Conservation (phyloP, 2,329 filamentous ascomycete genomes). For the Aspergillus nomiae region DNA sequence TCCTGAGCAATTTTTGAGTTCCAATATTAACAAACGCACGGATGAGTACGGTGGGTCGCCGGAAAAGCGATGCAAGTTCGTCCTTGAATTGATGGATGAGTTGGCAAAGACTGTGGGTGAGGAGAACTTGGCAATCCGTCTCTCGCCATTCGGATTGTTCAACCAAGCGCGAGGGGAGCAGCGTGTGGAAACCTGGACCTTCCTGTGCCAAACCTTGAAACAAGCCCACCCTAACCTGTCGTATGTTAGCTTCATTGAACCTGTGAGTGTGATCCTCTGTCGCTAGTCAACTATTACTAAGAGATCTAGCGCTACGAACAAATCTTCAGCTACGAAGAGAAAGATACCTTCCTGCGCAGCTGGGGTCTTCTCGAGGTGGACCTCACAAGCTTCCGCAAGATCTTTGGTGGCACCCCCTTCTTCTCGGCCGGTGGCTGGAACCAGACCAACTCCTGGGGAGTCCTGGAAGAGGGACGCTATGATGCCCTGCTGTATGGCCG, state of each 20-base stretch:
- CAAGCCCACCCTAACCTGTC: slow-evolving; percentile 45
- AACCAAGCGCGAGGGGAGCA: slow-evolving; percentile 55
- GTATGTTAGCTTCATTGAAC: slow-evolving; percentile 60
- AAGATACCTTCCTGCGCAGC: slow-evolving; percentile 51
- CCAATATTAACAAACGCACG: slow-evolving; percentile 52
- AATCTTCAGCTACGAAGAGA: slow-evolving; percentile 52
- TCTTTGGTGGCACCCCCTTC: slow-evolving; percentile 57
- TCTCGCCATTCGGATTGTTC: slow-evolving; percentile 54
- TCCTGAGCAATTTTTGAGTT: slow-evolving; percentile 55
- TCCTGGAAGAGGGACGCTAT: slow-evolving; percentile 51
- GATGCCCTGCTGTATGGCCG: slow-evolving; percentile 53
- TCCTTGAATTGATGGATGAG: slow-evolving; percentile 55
- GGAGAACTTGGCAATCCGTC: slow-evolving; percentile 49
- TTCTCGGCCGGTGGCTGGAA: slow-evolving; percentile 59
- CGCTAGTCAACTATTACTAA: background rate
- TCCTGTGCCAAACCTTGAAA: slow-evolving; percentile 54
- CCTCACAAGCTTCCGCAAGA: slow-evolving; percentile 52
- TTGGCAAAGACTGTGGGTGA: slow-evolving; percentile 49
- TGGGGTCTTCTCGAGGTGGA: slow-evolving; percentile 52
- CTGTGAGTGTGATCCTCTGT: slow-evolving; percentile 28
- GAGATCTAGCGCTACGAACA: slow-evolving; percentile 51
- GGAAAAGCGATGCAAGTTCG: slow-evolving; percentile 58
- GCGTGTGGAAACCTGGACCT: slow-evolving; percentile 56
- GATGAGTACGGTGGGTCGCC: slow-evolving; percentile 55
- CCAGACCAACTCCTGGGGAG: slow-evolving; percentile 53